Evolutionary conservation across 2,329 filamentous ascomycete species (phyloP).

Genomic region (Tolypocladium album): DNA sequence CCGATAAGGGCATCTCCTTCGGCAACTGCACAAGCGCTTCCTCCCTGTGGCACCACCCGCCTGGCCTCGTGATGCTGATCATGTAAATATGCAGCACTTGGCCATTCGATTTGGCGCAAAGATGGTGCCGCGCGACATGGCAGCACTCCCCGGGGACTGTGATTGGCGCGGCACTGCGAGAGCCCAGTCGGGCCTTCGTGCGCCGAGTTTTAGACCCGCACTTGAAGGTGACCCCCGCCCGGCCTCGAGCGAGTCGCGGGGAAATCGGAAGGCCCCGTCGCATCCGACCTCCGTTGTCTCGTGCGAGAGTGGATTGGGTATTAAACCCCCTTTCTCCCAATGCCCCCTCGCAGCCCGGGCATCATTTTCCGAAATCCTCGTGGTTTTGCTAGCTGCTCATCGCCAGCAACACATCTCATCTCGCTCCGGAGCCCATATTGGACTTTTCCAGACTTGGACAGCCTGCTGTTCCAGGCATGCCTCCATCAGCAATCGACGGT

Average conservation of each 20-base stretch:
- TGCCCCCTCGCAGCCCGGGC: background rate
- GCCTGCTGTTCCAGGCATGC: constrained; percentile 1
- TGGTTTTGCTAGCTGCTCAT: background rate
- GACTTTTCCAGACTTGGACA: background rate
- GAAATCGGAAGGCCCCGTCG: background rate
- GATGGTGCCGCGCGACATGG: background rate
- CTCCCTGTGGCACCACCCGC: background rate
- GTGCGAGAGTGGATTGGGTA: background rate
- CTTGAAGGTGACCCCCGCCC: background rate
- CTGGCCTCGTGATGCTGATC: background rate
- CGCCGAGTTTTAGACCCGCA: background rate
- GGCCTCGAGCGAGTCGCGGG: background rate
- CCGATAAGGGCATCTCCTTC: background rate
- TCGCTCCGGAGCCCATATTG: too few relatives aligned
- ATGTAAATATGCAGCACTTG: background rate
- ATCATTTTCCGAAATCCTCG: background rate
- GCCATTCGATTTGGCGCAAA: background rate
- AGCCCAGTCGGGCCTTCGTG: background rate
- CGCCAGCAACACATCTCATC: background rate
- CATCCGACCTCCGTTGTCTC: background rate
- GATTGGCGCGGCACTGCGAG: constrained; percentile 4
- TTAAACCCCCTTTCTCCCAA: background rate
- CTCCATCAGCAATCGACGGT: constrained; percentile 5
- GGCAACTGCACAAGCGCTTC: background rate
- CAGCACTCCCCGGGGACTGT: background rate